phyloP scores from a whole-genome alignment of 73 alveolate species.

The Paramecium pentaurelia region DNA sequence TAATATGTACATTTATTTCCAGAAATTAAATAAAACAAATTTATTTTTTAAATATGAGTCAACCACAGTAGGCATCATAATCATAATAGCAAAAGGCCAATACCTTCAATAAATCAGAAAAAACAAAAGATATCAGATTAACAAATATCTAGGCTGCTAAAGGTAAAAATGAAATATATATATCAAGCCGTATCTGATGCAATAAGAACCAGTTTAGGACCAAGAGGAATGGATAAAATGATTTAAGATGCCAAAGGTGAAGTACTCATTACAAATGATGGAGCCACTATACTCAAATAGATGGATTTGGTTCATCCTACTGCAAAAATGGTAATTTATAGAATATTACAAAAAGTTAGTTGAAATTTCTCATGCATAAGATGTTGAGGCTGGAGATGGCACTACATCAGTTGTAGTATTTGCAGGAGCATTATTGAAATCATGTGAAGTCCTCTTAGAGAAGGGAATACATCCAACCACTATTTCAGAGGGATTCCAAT shows the following conservation, averaged over 20 bases:
- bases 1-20: constrained; percentile 28
- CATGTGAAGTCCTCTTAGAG: constrained; percentile 88
- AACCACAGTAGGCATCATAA: background rate
- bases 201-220: constrained; percentile 97
- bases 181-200: constrained; percentile 91
- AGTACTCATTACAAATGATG: constrained; percentile 98
- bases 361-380: constrained; percentile 99
- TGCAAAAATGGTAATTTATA: constrained; percentile 89
- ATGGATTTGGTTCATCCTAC: constrained; percentile 99
- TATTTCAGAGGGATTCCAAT: constrained; percentile 91
- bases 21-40: background rate
- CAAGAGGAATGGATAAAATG: constrained; percentile 99
- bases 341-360: constrained; percentile 68
- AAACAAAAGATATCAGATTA: constrained; percentile 48
- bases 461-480: constrained; percentile 97
- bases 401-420: constrained; percentile 98
- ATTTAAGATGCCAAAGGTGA: constrained; percentile 82
- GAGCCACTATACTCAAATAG: constrained; percentile 98
- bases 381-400: constrained; percentile 99
- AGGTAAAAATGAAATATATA: background rate
- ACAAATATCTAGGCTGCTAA: constrained; percentile 58
- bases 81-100: background rate
- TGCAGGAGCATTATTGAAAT: constrained; percentile 97
- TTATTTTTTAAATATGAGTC: background rate
- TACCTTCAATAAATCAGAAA: constrained; percentile 54